Evolutionary conservation across 176 grass and related monocot species (phyloP).

Genomic region (Avena eriantha): DNA sequence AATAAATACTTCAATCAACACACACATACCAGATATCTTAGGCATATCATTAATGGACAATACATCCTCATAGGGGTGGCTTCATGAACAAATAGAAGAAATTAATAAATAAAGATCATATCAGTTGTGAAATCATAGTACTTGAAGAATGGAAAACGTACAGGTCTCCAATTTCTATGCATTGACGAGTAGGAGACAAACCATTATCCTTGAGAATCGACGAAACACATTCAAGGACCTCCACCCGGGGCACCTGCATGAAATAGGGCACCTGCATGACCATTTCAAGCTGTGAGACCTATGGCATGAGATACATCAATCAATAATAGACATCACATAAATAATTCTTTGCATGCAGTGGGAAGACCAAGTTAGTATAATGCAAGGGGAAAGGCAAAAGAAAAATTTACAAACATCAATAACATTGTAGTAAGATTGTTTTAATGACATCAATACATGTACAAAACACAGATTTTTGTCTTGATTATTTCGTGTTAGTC

Average conservation of each 20-base stretch:
- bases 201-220: constrained; percentile 21
- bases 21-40: neutral
- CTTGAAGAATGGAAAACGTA: neutral
- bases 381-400: no score
- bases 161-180: neutral
- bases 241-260: neutral
- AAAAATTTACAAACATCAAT: no score
- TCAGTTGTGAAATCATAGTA: neutral
- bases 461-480: no score
- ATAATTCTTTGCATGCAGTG: neutral
- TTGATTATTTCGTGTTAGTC: no score
- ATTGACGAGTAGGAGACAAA: neutral
- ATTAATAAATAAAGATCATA: neutral
- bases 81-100: neutral
- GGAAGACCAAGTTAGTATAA: no score
- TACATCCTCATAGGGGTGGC: neutral
- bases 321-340: neutral
- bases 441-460: no score
- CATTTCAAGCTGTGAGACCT: neutral
- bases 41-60: neutral
- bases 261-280: neutral
- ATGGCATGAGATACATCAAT: neutral
- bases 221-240: neutral
- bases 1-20: neutral
- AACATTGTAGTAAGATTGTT: no score